These are phyloP conservation scores for Macrocystidia cucumis DNA, from an alignment of 1,284 basidiomycete species.

Conservation along the genomic window DNA sequence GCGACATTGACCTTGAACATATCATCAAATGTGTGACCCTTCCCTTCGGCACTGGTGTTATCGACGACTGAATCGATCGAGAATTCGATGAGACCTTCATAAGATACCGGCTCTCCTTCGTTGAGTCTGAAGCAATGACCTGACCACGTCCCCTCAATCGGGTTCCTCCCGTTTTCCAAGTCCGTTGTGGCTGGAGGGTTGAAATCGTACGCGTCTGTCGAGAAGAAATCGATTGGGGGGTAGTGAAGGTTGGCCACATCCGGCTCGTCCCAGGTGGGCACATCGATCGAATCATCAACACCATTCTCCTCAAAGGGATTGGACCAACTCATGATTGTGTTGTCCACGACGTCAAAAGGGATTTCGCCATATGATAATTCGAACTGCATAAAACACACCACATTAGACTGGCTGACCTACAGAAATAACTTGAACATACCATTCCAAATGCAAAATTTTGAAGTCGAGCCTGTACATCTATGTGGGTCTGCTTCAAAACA, in stretches of 20 bases:
- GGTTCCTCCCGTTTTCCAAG: constrained; percentile 6
- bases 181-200: constrained; percentile 8
- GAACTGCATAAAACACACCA: constrained; percentile 15
- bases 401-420: not conserved
- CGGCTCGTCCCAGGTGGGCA: too few species aligned
- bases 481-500: constrained; percentile 27
- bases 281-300: too few species aligned
- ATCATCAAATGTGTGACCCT: not conserved
- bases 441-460: constrained; percentile 30
- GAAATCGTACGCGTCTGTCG: constrained; percentile 23
- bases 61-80: not conserved
- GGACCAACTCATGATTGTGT: constrained; percentile 20
- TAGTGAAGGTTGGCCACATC: constrained; percentile 21
- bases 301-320: constrained; percentile 19
- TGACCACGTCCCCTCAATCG: constrained; percentile 25
- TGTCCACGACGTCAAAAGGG: constrained; percentile 20
- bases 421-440: constrained; percentile 12
- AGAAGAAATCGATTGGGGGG: constrained; percentile 23
- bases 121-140: constrained; percentile 19
- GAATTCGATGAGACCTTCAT: not conserved
- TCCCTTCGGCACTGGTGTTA: not conserved
- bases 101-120: constrained; percentile 17
- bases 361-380: constrained; percentile 25
- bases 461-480: constrained; percentile 24
- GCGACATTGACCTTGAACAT: not conserved